Conservation (phyloP, 1,284 basidiomycete species). For the Mixia osmundae region DNA sequence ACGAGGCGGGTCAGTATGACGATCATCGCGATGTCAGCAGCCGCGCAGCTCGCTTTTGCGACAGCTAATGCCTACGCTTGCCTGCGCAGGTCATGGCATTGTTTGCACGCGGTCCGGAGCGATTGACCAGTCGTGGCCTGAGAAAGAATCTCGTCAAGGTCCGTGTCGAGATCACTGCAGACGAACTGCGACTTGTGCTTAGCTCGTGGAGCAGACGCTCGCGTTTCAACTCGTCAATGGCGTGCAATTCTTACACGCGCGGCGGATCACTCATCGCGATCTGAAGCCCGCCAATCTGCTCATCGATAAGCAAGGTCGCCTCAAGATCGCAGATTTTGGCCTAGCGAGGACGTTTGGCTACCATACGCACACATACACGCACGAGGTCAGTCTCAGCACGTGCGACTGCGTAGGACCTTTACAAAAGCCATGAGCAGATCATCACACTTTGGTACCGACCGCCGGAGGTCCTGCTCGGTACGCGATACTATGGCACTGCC, state of each 20-base stretch:
- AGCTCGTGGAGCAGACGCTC: not conserved
- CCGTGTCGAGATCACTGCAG: not conserved
- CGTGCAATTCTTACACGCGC: conserved; percentile 81
- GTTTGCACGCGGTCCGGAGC: too few species aligned
- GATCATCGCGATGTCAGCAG: not conserved
- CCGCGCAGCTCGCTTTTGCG: not conserved
- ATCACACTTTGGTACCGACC: conserved; percentile 98
- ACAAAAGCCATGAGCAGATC: conserved; percentile 33
- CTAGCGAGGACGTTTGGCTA: conserved; percentile 92
- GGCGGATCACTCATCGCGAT: conserved; percentile 87
- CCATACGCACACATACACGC: conserved; percentile 89
- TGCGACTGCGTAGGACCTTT: not conserved
- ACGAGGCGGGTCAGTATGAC: conserved; percentile 1
- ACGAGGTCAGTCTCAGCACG: conserved; percentile 41
- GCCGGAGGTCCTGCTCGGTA: conserved; percentile 89
- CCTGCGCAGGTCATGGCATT: too few species aligned
- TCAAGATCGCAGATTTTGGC: conserved; percentile 93
- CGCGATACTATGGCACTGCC: conserved; percentile 76
- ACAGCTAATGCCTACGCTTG: too few species aligned
- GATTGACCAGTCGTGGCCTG: conserved; percentile 7
- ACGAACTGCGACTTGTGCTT: not conserved
- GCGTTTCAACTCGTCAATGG: conserved; percentile 48
- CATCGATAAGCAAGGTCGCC: conserved; percentile 67
- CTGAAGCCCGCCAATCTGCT: conserved; percentile 94
- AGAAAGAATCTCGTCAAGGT: conserved; percentile 9